Evolutionary conservation across 176 grass and related monocot genomes (phyloP), one percentile per base, ranked within the genome.

Genomic region (Oryza nivara): DNA sequence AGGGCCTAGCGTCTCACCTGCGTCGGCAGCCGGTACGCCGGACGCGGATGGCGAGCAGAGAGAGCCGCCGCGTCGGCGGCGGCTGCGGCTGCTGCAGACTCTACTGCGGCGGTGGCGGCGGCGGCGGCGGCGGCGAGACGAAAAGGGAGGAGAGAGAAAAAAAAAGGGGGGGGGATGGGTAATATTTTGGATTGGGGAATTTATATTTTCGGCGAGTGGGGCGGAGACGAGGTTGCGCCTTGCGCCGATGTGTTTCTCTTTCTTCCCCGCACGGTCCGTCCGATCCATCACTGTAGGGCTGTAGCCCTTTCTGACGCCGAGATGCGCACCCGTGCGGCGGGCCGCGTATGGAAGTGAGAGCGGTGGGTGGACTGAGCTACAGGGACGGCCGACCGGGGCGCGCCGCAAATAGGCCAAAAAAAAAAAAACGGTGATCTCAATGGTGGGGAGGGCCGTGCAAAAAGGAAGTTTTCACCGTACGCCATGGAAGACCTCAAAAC

Each of bases 131-230:
- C 28, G 28, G 28, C 28, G 28, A 76, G 88, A 3, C 16, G 77
- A 81, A 76, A 81, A 69, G 48, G 25, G 17, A 70, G n/a, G 65
- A 14, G 77, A 80, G 77, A 52, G 72, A 83, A 13, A 69, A 28
- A 41, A 41, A 35, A 35, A 28, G 0, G 1, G 34, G 34, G 72
- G 38, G 35, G 9, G 19, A 9, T 36, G 79, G 48, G 35, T 56
- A 51, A 77, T 81, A 40, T 35, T 51, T 85, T 54, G 83, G 72
- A 72, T 86, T 85, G 58, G 79, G 79, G 83, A 52, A 76, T 84
- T 84, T 82, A 63, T 23, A 82, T 82, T 61, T 61, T 43, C 5
- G 35, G 28, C 26, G 12, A 38, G 20, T 45, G 58, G 41, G 58
- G 28, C 28, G 70, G 12, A 35, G 81, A 83, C 75, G 82, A 68